Evolutionary conservation across 176 grass and related monocot species (phyloP).

Genomic region (Paspalum notatum): DNA sequence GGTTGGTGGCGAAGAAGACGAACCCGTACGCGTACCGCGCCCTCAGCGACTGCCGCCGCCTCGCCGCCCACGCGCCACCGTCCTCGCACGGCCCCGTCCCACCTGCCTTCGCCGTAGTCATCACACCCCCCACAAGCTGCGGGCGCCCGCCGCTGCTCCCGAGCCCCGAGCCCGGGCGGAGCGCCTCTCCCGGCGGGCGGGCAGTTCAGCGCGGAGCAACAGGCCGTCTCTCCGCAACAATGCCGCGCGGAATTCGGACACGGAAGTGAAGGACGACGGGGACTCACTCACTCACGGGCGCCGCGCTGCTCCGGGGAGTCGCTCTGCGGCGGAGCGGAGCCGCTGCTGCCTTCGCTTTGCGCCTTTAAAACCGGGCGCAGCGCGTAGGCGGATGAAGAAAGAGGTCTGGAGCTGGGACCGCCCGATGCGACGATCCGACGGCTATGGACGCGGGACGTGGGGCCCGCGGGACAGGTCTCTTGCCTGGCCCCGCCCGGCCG

Average conservation of each 20-base stretch:
- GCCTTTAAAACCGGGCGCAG: constrained; percentile 30
- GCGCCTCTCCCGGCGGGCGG: background rate
- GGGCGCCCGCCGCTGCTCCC: background rate
- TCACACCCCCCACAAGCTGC: accelerated
- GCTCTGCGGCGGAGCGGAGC: constrained; percentile 5
- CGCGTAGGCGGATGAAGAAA: background rate
- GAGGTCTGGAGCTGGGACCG: background rate
- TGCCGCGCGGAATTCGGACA: background rate
- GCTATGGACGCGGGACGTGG: background rate
- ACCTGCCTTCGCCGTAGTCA: constrained; percentile 13
- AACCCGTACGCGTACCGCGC: constrained; percentile 78
- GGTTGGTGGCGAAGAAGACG: constrained; percentile 88
- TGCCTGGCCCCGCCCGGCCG: background rate
- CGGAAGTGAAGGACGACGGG: background rate
- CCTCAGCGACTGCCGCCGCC: constrained; percentile 66
- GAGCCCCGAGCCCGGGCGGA: background rate
- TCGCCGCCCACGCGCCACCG: constrained; percentile 15
- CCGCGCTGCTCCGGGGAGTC: background rate
- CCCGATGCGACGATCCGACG: constrained; percentile 31
- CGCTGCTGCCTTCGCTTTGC: constrained; percentile 5
- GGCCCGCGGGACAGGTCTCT: background rate
- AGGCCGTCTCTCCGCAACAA: background rate
- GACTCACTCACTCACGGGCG: constrained; percentile 29
- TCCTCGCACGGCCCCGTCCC: background rate
- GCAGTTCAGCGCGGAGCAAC: background rate